Percentiles rank a stretch among this genome's conserved stretches.
These are phyloP conservation scores for Neurospora crassa DNA, from an alignment of 2,329 filamentous ascomycete genomes.

Conservation along the genomic window DNA sequence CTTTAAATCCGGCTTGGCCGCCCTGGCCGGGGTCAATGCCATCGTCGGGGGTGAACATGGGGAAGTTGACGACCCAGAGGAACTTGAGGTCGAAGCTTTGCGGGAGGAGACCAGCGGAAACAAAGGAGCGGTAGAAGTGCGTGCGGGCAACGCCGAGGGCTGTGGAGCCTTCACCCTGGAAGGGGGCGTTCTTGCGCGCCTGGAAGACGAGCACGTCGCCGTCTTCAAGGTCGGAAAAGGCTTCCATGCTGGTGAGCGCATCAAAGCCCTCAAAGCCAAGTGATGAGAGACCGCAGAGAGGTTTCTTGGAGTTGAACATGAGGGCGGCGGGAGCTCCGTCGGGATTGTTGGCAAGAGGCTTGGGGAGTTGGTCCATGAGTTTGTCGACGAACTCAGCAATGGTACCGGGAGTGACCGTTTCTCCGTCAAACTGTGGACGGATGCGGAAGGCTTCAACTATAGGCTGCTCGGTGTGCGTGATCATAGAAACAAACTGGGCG, in stretches of 20 bases:
- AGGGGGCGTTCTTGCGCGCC: conserved; percentile 57
- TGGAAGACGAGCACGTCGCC: conserved; percentile 78
- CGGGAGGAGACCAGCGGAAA: conserved; percentile 49
- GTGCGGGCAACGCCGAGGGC: conserved; percentile 63
- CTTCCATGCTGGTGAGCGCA: conserved; percentile 27
- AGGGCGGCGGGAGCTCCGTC: conserved; percentile 75
- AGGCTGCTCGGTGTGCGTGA: conserved; percentile 58
- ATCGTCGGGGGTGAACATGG: conserved; percentile 73
- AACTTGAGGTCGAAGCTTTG: conserved; percentile 49
- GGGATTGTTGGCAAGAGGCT: conserved; percentile 54
- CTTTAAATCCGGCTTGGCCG: conserved; percentile 66
- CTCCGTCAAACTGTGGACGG: conserved; percentile 30
- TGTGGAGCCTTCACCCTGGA: conserved; percentile 59
- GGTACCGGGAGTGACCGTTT: background rate
- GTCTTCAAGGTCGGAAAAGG: conserved; percentile 37
- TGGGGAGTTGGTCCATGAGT: conserved; percentile 60
- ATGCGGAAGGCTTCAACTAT: conserved; percentile 69
- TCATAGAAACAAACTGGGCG: conserved; percentile 60
- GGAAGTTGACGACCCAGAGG: conserved; percentile 84
- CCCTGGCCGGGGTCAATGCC: conserved; percentile 67
- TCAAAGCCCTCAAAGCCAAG: conserved; percentile 66
- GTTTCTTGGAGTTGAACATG: conserved; percentile 62
- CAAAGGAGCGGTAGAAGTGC: conserved; percentile 58
- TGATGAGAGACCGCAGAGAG: conserved; percentile 65
- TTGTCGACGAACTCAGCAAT: conserved; percentile 42